Base-by-base conservation (phyloP, 176 grass and related monocot genomes). In the Carex cristatella region DNA sequence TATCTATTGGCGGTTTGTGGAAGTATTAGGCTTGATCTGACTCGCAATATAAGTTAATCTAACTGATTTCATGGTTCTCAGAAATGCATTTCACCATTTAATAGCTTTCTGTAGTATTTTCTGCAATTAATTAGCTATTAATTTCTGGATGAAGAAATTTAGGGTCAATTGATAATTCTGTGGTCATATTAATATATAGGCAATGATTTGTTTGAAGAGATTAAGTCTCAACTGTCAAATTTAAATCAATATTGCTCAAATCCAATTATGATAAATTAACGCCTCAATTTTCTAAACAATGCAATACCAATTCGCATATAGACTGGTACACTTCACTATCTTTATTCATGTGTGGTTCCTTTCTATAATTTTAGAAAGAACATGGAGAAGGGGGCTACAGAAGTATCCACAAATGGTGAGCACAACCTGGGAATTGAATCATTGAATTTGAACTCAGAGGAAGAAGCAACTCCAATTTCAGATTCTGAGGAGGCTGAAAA, bases 361-460 rank as follows among this genome's bases (percentile, higher is more conserved):
- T 89, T 86, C 10, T 86, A 81, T 60, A 66, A 86, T 89, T 31
- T 13, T 85, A 84, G 86, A 91, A 89, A 58, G 42, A 83, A 83
- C 85, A 93, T 86, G 86, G 80, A 86, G 53, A 93, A 88, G 74
- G 89, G 83, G 79, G 57, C 85, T 84, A 67, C 62, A 51, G 86
- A 94, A 91, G 82, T 91, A 89, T 88, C 92, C 62, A 86, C 65
- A 7, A 90, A 85, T 81, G 91, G 88, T 56, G 87, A 89, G 18
- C 89, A 90, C 9, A 70, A 88, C 46, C 80, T 90, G 80, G 28
- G 65, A 88, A 68, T 72, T 42, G 57, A 68, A 68, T 55, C 81
- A 85, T 92, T 91, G 89, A 91, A 65, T 82, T 53, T 80, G 80
- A 86, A 86, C 76, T 79, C 75, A 72, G 75, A 83, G 71, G 31